Evolutionary conservation across 176 grass and related monocot genomes (phyloP).

Genomic region (Areca catechu): DNA sequence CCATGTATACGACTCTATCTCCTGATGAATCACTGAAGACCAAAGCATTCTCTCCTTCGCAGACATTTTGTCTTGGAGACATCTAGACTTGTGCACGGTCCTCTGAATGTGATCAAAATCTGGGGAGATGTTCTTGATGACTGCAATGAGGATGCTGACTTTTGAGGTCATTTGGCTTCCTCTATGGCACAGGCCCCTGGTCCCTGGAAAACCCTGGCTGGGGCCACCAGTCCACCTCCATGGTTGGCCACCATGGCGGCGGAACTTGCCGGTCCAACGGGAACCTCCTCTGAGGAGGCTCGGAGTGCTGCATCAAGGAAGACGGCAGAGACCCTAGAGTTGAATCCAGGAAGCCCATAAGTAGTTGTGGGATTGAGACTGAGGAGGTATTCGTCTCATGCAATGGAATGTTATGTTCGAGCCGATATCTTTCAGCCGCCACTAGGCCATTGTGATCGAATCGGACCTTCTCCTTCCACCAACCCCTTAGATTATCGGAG

Average conservation of each 20-base stretch:
- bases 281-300: neutral
- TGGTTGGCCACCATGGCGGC: slow-evolving; percentile 2
- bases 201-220: neutral
- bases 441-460: neutral
- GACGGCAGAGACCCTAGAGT: neutral
- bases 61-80: neutral
- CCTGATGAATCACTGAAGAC: neutral
- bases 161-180: neutral
- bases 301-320: slow-evolving; percentile 1
- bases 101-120: neutral
- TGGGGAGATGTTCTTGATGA: neutral
- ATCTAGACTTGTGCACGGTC: neutral
- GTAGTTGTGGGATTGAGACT: neutral
- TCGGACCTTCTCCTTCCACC: slow-evolving; percentile 11
- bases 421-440: neutral
- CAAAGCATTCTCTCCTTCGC: neutral
- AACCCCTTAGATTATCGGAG: neutral
- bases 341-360: slow-evolving; percentile 1
- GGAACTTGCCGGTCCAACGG: neutral
- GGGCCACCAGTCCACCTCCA: neutral
- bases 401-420: neutral
- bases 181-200: neutral
- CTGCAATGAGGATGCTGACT: neutral
- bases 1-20: neutral
- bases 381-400: too few relatives aligned